Conservation (phyloP, 306 rosid genomes). For the Amphicarpaea edgeworthii region DNA sequence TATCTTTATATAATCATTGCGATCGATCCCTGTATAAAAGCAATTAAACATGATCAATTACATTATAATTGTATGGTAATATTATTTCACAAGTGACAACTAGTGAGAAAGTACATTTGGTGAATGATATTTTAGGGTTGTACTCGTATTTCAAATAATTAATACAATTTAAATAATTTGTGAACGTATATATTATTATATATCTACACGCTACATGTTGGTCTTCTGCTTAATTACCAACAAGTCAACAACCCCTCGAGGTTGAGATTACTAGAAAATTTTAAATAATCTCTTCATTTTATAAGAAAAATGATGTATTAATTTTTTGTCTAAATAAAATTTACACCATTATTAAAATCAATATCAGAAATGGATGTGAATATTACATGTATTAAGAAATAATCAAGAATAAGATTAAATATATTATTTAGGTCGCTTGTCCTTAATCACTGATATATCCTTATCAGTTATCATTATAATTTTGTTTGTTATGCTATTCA, state of each 20-base stretch:
- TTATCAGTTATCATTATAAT: not conserved
- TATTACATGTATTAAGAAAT: not conserved
- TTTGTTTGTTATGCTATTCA: conserved; percentile 4
- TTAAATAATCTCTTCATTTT: not conserved
- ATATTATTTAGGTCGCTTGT: not conserved
- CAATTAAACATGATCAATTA: not conserved
- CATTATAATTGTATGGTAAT: not conserved
- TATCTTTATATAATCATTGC: not conserved
- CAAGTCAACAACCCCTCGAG: not conserved
- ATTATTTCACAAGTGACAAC: not conserved
- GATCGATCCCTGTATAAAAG: not conserved
- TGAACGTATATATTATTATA: too few relatives aligned
- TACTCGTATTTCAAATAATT: not conserved
- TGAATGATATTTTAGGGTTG: too few relatives aligned
- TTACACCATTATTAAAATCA: not conserved
- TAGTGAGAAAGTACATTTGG: too few relatives aligned
- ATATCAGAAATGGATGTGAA: not conserved
- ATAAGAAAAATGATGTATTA: not conserved
- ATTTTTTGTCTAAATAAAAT: not conserved
- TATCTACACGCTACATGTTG: not conserved
- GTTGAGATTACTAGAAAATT: not conserved
- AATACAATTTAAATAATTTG: too few relatives aligned
- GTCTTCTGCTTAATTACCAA: not conserved
- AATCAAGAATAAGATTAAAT: not conserved
- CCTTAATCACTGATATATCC: not conserved